Conservation (phyloP, 345 rosid genomes). For the Dimocarpus longan region DNA sequence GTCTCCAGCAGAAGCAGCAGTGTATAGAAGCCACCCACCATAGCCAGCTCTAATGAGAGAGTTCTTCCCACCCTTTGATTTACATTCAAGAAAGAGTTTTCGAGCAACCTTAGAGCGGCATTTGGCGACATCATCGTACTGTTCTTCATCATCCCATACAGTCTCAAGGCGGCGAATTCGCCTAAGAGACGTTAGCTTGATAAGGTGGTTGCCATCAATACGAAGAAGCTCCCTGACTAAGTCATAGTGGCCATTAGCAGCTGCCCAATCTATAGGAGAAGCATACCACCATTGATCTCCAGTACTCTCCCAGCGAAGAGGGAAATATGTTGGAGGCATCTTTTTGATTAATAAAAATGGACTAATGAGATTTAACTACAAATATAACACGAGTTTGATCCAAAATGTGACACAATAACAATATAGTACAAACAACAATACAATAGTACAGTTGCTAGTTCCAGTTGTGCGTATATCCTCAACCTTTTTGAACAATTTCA, state of each 20-base stretch:
- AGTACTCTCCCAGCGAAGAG: conserved; percentile 95
- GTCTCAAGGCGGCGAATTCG: conserved; percentile 92
- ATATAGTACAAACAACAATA: conserved; percentile 14
- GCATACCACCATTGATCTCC: conserved; percentile 99
- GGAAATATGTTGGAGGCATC: conserved; percentile 76
- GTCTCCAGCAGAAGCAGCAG: conserved; percentile 97
- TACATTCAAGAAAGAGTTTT: conserved; percentile 66
- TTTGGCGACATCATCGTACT: conserved; percentile 66
- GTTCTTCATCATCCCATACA: conserved; percentile 85
- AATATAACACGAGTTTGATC: conserved; percentile 6
- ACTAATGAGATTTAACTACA: neutral
- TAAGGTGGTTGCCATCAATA: conserved; percentile 82
- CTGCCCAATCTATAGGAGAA: conserved; percentile 91
- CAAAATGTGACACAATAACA: conserved; percentile 6
- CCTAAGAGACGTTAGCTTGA: conserved; percentile 89
- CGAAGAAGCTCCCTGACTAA: conserved; percentile 84
- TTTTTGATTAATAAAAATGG: neutral
- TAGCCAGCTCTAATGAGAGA: conserved; percentile 75
- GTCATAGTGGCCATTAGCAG: conserved; percentile 91
- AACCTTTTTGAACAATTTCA: conserved; percentile 4
- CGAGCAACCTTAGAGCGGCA: conserved; percentile 72
- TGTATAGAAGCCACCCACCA: conserved; percentile 93
- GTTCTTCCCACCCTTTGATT: conserved; percentile 51
- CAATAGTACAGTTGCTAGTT: conserved; percentile 2
- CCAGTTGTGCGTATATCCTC: neutral